Evolutionary conservation across 2,329 filamentous ascomycete species (phyloP).

Genomic region (Paracorniculantispora psalliotae): DNA sequence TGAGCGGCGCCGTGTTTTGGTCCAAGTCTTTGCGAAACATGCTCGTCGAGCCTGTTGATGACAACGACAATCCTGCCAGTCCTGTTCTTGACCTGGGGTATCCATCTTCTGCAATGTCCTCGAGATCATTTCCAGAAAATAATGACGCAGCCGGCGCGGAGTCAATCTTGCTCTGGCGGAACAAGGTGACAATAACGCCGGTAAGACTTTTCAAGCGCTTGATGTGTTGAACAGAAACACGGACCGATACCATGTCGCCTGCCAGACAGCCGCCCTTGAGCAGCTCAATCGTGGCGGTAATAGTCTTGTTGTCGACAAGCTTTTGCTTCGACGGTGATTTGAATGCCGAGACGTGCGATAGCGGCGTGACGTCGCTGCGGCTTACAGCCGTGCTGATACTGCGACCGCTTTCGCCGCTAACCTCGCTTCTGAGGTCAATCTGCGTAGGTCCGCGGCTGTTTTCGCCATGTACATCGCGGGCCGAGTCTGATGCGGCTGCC

Average conservation of each 20-base stretch:
- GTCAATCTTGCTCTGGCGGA: slow-evolving; percentile 86
- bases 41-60: slow-evolving; percentile 79
- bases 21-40: slow-evolving; percentile 94
- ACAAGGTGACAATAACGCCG: slow-evolving; percentile 88
- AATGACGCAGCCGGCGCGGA: slow-evolving; percentile 54
- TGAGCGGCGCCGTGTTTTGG: slow-evolving; percentile 81
- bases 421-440: slow-evolving; percentile 59
- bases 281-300: slow-evolving; percentile 80
- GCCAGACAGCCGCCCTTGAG: slow-evolving; percentile 78
- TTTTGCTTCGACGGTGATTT: slow-evolving; percentile 35
- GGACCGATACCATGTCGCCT: slow-evolving; percentile 76
- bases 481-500: slow-evolving; percentile 35
- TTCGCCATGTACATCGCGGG: slow-evolving; percentile 30
- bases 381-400: slow-evolving; percentile 63
- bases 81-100: slow-evolving; percentile 85
- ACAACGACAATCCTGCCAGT: slow-evolving; percentile 78
- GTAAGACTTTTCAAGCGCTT: slow-evolving; percentile 87
- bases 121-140: slow-evolving; percentile 48
- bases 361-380: slow-evolving; percentile 37
- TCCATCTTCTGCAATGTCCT: slow-evolving; percentile 66
- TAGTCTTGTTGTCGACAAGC: slow-evolving; percentile 64
- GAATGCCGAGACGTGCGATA: slow-evolving; percentile 27
- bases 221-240: slow-evolving; percentile 78
- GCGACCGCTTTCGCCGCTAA: slow-evolving; percentile 64
- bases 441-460: slow-evolving; percentile 37